Evolutionary conservation across 1,284 basidiomycete genomes (phyloP).

Genomic region (Fomitiporia mediterranea): DNA sequence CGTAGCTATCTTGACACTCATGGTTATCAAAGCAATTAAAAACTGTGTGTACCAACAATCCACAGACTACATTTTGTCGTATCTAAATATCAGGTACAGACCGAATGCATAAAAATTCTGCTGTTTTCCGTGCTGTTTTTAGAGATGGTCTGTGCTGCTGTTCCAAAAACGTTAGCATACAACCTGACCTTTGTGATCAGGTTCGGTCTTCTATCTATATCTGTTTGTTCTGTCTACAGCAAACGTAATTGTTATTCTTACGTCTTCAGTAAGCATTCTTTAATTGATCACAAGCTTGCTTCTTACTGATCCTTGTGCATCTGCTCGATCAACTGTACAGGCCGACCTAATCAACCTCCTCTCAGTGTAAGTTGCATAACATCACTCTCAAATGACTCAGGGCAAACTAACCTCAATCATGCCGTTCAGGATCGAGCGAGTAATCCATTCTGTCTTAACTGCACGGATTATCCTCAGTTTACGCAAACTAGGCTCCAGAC

Average conservation of each 20-base stretch:
- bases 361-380: background rate
- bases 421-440: conserved; percentile 1
- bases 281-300: too few relatives aligned
- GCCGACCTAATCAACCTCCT: background rate
- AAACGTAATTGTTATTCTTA: conserved; percentile 6
- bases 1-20: background rate
- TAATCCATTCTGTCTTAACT: conserved; percentile 10
- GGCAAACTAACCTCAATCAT: background rate
- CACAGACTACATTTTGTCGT: too few relatives aligned
- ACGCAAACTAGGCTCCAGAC: conserved; percentile 1
- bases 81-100: background rate
- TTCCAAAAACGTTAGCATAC: background rate
- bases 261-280: background rate
- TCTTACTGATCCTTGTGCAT: background rate
- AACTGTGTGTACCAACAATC: conserved; percentile 7
- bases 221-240: conserved; percentile 6
- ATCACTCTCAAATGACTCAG: background rate
- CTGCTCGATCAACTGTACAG: background rate
- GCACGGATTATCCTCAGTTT: conserved; percentile 5
- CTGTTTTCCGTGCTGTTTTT: conserved; percentile 2
- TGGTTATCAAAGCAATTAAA: conserved; percentile 3
- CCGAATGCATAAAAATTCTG: background rate
- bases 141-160: conserved; percentile 3
- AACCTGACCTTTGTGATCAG: background rate
- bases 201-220: conserved; percentile 1